These are phyloP conservation scores for Colletotrichum truncatum DNA, from an alignment of 2,329 filamentous ascomycete genomes.

Conservation along the genomic window DNA sequence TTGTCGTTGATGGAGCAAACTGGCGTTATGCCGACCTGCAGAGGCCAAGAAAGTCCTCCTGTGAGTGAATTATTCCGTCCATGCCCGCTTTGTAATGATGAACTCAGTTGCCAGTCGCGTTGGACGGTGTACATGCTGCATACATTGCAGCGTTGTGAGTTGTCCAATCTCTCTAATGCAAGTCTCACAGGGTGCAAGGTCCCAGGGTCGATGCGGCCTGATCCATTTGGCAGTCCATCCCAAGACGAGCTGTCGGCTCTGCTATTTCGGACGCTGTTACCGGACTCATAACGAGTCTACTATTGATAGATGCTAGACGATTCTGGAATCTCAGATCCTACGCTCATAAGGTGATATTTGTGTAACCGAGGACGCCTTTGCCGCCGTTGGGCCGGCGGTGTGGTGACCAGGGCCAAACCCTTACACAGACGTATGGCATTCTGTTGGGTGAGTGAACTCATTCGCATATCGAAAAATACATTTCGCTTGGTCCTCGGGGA, in stretches of 20 bases:
- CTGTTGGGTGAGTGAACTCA: neutral
- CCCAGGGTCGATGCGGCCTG: conserved; percentile 23
- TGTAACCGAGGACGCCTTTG: neutral
- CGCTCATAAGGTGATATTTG: neutral
- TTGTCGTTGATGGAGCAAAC: conserved; percentile 9
- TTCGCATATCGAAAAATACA: neutral
- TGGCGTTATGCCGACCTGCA: neutral
- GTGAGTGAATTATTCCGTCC: conserved; percentile 23
- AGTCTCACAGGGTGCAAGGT: conserved; percentile 30
- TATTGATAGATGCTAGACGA: neutral
- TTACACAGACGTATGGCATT: neutral
- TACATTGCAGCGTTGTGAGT: conserved; percentile 29
- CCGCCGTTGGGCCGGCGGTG: neutral
- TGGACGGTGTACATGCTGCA: conserved; percentile 22
- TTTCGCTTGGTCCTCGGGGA: neutral
- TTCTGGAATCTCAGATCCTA: neutral
- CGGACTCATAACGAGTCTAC: neutral
- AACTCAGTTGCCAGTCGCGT: conserved; percentile 11
- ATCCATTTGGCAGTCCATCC: conserved; percentile 17
- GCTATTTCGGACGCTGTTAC: neutral
- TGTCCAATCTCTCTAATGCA: conserved; percentile 33
- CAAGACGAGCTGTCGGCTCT: conserved; percentile 26
- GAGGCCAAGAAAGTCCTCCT: conserved; percentile 17
- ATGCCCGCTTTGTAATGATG: conserved; percentile 19
- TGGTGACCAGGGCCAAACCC: conserved; percentile 22